These are phyloP conservation scores for Medicago truncatula DNA, from an alignment of 306 rosid species.

Conservation along the genomic window DNA sequence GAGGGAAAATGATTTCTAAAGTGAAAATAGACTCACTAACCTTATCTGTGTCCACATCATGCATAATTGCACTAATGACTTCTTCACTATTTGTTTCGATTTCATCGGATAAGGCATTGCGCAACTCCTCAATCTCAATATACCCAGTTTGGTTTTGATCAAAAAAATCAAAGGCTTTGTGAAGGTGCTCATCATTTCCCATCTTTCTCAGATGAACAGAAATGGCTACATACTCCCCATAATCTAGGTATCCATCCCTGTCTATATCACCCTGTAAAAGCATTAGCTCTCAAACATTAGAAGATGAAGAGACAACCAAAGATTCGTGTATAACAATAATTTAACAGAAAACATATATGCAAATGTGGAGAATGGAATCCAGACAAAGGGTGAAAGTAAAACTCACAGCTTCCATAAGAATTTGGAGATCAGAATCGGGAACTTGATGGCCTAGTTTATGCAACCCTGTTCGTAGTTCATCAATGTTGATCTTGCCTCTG, in stretches of 20 bases:
- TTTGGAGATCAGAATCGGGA: slow-evolving; percentile 72
- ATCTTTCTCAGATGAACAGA: slow-evolving; percentile 83
- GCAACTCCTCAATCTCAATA: slow-evolving; percentile 90
- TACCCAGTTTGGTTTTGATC: slow-evolving; percentile 68
- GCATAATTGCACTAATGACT: slow-evolving; percentile 75
- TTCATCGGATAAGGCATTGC: slow-evolving; percentile 64
- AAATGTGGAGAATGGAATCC: slow-evolving; percentile 12
- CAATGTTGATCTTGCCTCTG: slow-evolving; percentile 76
- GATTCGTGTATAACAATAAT: slow-evolving; percentile 2
- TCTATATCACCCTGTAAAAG: slow-evolving; percentile 86
- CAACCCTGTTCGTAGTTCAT: slow-evolving; percentile 83
- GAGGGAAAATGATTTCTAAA: not conserved
- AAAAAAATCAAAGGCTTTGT: slow-evolving; percentile 84
- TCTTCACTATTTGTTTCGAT: slow-evolving; percentile 70
- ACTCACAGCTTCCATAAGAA: slow-evolving; percentile 97
- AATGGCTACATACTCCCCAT: slow-evolving; percentile 88
- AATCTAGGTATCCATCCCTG: slow-evolving; percentile 84
- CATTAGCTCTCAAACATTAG: slow-evolving; percentile 36
- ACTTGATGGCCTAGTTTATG: slow-evolving; percentile 86
- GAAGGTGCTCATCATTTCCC: slow-evolving; percentile 85
- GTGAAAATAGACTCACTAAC: slow-evolving; percentile 47
- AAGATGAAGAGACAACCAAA: slow-evolving; percentile 20
- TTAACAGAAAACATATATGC: not conserved
- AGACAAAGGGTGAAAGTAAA: slow-evolving; percentile 28
- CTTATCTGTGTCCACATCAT: slow-evolving; percentile 97